phyloP scores from a whole-genome alignment of 345 rosid genomes.

The Bruguiera gymnorhiza region DNA sequence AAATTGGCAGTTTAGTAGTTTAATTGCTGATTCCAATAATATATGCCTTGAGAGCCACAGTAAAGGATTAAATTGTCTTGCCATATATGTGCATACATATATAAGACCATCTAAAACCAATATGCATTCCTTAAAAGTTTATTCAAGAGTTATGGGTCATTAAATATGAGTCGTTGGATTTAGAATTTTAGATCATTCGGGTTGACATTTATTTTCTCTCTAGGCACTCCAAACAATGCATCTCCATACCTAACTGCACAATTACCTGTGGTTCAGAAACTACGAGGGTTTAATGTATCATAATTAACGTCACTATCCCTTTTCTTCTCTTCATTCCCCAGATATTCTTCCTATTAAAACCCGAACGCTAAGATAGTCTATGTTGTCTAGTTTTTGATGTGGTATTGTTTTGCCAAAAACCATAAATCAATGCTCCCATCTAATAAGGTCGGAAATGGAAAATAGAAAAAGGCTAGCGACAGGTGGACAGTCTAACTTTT shows the following conservation, averaged over 20 bases:
- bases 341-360: neutral
- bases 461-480: neutral
- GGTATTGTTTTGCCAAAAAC: neutral
- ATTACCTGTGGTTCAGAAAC: too few relatives aligned
- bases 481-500: neutral
- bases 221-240: neutral
- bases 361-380: neutral
- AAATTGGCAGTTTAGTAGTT: too few relatives aligned
- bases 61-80: too few relatives aligned
- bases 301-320: neutral
- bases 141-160: neutral
- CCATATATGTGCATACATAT: too few relatives aligned
- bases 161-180: constrained; percentile 3
- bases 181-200: neutral
- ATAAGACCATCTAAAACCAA: neutral
- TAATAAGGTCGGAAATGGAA: neutral
- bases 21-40: too few relatives aligned
- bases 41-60: too few relatives aligned
- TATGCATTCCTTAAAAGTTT: neutral
- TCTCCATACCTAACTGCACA: neutral
- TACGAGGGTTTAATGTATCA: neutral
- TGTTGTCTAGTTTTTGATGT: neutral
- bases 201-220: neutral
- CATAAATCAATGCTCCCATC: neutral
- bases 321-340: neutral